Evolutionary conservation across 2,329 filamentous ascomycete species (phyloP).

Genomic region (Orbilia ellipsospora): DNA sequence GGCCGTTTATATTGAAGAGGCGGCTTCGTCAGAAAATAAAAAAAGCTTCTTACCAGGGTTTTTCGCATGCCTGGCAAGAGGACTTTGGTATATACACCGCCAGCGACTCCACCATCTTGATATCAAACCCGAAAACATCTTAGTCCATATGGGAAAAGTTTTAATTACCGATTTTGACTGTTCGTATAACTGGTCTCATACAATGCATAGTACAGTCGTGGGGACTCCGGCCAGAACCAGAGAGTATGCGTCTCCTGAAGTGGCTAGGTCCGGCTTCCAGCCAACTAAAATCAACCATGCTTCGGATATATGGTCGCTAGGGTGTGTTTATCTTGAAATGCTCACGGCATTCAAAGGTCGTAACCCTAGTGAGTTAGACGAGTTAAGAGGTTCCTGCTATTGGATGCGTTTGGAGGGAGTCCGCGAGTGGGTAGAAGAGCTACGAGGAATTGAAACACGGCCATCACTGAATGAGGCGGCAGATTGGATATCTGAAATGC

Average conservation of each 20-base stretch:
- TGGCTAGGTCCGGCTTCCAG: constrained; percentile 27
- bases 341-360: constrained; percentile 23
- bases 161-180: constrained; percentile 58
- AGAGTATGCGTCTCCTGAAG: constrained; percentile 28
- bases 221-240: constrained; percentile 27
- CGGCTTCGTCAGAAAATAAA: constrained; percentile 9
- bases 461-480: constrained; percentile 1
- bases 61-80: constrained; percentile 58
- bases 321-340: constrained; percentile 33
- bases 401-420: constrained; percentile 1
- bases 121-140: constrained; percentile 58
- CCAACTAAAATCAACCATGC: constrained; percentile 18
- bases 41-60: constrained; percentile 56
- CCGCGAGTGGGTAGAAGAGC: not conserved
- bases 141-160: constrained; percentile 53
- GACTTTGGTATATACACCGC: constrained; percentile 56
- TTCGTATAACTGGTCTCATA: constrained; percentile 57
- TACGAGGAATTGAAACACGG: not conserved
- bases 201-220: constrained; percentile 46
- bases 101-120: constrained; percentile 56
- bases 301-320: constrained; percentile 33
- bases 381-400: constrained; percentile 28
- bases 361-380: constrained; percentile 54
- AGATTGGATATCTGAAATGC: constrained; percentile 17
- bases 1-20: constrained; percentile 29